Evolutionary conservation across 2,329 filamentous ascomycete species (phyloP), one percentile per base, ranked within the genome.

Genomic region (Tolypocladium endophyticum): DNA sequence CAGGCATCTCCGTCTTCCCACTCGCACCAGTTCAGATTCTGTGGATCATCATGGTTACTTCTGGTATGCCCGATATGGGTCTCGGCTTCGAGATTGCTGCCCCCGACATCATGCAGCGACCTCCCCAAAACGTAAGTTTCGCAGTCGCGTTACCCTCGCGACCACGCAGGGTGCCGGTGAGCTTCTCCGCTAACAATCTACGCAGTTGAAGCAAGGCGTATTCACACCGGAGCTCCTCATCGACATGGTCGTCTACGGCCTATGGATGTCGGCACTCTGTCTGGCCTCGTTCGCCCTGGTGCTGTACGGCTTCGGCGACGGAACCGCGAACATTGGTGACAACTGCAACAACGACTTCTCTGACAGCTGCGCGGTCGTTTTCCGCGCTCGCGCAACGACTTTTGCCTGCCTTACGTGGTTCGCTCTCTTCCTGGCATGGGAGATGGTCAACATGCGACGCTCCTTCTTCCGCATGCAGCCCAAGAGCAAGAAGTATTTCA

Each of bases 1-100:
- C 75, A 18, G 76, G 79, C 1, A 73, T 88, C 30, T 89, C 87
- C 0, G 86, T 90, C 6, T 90, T 90, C 68, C 87, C 87, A 0
- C 78, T 90, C 18, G 79, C 86, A 0, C 87, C 87, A 0, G 85
- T 90, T n/a, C 83, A 90, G 64, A 88, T 90, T 63, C 77, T 90
- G 50, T 90, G 87, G 87, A 86, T 91, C 62, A 90, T 90, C 67
- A 90, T 90, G 87, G 81, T 90, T 59, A 90, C 88, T 0, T 89
- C 86, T 38, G 85, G 84, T 56, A 79, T 90, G 67, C 87, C 87
- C 4, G 88, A 89, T 63, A 89, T 90, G 85, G 88, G 87, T 61
- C 78, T 90, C 3, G 87, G 87, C 2, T 86, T 89, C 72, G 87
- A 90, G 71, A 75, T 81, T 59, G 87, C 87, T 0, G 83, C 84